Conservation (phyloP, 768 basidiomycete genomes). For the Scleroderma bovista region DNA sequence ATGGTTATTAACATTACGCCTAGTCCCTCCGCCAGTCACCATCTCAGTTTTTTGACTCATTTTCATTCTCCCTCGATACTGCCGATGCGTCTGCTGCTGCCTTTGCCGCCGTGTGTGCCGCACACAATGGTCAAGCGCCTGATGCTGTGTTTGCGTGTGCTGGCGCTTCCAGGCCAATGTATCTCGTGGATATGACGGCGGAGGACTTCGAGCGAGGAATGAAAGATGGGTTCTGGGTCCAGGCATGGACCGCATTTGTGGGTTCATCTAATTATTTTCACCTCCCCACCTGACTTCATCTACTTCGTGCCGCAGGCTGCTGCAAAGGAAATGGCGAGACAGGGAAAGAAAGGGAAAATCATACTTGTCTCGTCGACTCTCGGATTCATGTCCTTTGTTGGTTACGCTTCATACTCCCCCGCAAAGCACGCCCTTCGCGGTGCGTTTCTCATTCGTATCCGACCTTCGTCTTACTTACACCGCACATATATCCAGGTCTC, state of each 20-base stretch:
- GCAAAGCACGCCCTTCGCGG: constrained; percentile 85
- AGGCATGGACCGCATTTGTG: constrained; percentile 39
- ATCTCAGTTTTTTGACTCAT: constrained; percentile 55
- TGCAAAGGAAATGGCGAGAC: constrained; percentile 55
- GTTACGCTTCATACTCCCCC: constrained; percentile 76
- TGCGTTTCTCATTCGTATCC: constrained; percentile 22
- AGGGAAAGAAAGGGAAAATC: constrained; percentile 60
- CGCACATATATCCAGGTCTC: constrained; percentile 45
- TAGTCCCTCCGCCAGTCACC: constrained; percentile 51
- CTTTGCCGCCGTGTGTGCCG: constrained; percentile 51
- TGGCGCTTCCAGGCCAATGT: constrained; percentile 63
- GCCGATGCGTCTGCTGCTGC: constrained; percentile 53
- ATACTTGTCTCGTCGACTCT: constrained; percentile 72
- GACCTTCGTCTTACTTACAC: background rate
- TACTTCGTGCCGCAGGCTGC: constrained; percentile 44
- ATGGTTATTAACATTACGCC: background rate
- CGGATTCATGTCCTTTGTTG: constrained; percentile 70
- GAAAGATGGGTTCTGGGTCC: constrained; percentile 30
- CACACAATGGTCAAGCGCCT: constrained; percentile 54
- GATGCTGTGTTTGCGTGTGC: constrained; percentile 81
- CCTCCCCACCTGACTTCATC: background rate
- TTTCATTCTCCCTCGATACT: constrained; percentile 60
- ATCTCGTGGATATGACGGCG: constrained; percentile 66
- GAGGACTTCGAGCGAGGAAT: constrained; percentile 46
- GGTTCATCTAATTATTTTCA: constrained; percentile 8